phyloP scores from a whole-genome alignment of 176 grass and related monocot genomes.

The Cymbopogon citratus region DNA sequence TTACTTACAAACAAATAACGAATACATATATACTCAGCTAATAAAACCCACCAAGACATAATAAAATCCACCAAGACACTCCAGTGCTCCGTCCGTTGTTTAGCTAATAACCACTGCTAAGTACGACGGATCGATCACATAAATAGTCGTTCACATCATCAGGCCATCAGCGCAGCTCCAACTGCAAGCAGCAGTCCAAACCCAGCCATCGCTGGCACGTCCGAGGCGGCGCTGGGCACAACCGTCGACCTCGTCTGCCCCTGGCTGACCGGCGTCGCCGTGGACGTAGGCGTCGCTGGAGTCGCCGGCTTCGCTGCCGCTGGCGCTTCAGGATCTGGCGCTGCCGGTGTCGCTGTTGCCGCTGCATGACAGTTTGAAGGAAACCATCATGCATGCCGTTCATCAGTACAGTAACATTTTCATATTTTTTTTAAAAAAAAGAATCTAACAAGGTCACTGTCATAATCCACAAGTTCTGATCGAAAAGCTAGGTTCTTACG shows the following conservation, averaged over 20 bases:
- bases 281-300: not conserved
- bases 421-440: not conserved
- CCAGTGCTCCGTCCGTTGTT: not conserved
- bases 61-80: not conserved
- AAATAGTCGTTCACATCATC: not conserved
- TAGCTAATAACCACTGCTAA: not conserved
- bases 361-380: not conserved
- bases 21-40: not conserved
- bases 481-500: constrained; percentile 33
- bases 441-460: not conserved
- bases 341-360: constrained; percentile 8
- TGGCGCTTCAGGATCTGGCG: constrained; percentile 29
- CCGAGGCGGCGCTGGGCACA: constrained; percentile 38
- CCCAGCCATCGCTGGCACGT: not conserved
- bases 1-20: not conserved
- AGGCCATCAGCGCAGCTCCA: constrained; percentile 4
- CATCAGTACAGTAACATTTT: not conserved
- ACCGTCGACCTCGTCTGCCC: constrained; percentile 43
- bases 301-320: not conserved
- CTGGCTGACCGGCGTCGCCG: constrained; percentile 31
- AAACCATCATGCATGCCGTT: not conserved
- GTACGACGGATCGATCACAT: not conserved
- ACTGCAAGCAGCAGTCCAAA: not conserved
- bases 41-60: not conserved
- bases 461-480: not conserved